Evolutionary conservation across 1,139 yeast species (phyloP), one percentile per base, ranked within the genome.

Genomic region (Saccharomycopsis crataegensis): DNA sequence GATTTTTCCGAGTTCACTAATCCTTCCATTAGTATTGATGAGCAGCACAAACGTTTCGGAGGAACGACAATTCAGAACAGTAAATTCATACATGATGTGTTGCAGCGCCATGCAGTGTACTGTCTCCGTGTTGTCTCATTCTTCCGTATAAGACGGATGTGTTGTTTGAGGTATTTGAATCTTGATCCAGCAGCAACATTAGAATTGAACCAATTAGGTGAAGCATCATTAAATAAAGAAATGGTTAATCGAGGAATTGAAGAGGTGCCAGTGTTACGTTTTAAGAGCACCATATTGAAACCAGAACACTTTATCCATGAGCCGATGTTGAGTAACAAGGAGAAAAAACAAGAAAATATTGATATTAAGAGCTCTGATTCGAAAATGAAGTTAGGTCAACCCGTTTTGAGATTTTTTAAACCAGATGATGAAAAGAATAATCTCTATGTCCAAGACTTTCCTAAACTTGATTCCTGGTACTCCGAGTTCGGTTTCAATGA

Each of bases 301-400:
- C 59, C 58, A n/a, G 57, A 55, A 38, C 52, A 57, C 41, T 57
- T 34, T 33, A 48, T 53, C 9, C 50, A 53, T 28, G 32, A 47
- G 9, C 16, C 36, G 8, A 17, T 6, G 4, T 16, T 32, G 8
- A n/a, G n/a, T 9, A n/a, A 17, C 12, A 9, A 38, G 28, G 37
- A 5, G 4, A 34, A 28, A 17, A 16, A 4, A 4, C 28, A 22
- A 22, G 28, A 22, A 22, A 22, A 22, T 22, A 4, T 22, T 22
- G 4, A 22, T 22, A 4, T 4, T 22, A 22, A 22, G 28, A 22
- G 28, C 28, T 22, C 28, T 22, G 4, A 22, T 22, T 22, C 4
- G 4, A 22, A 22, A 22, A 22, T 3, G 28, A 22, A 22, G 28
- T 22, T 22, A 4, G 28, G 4, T 22, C 28, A 22, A 22, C 4